Percentiles rank a stretch among this genome's conserved stretches.
Evolutionary conservation across 306 rosid species (phyloP).

Genomic region (Lotus japonicus): DNA sequence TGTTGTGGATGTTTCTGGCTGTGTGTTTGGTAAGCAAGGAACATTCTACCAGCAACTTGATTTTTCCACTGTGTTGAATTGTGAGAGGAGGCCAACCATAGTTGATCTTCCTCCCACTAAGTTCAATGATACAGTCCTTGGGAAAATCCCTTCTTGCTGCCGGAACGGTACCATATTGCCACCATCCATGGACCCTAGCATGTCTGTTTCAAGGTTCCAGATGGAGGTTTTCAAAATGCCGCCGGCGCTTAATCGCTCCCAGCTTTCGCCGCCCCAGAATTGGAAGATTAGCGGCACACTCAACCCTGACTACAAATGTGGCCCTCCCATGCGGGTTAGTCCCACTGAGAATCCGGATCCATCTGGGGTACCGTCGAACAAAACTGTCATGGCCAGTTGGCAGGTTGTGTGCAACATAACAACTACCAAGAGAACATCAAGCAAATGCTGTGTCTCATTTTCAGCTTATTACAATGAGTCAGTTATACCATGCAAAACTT

Average conservation of each 20-base stretch:
- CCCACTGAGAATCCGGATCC: conserved; percentile 62
- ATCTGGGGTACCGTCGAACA: conserved; percentile 52
- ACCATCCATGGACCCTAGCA: conserved; percentile 62
- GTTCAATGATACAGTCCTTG: conserved; percentile 64
- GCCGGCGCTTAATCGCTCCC: conserved; percentile 63
- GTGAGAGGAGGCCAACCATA: conserved; percentile 72
- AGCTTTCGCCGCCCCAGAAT: conserved; percentile 73
- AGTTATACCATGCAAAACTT: conserved; percentile 86
- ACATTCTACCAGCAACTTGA: conserved; percentile 39
- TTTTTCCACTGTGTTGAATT: conserved; percentile 67
- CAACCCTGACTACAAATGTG: conserved; percentile 79
- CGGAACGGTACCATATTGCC: conserved; percentile 95
- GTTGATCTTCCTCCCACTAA: conserved; percentile 78
- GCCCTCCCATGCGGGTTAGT: conserved; percentile 74
- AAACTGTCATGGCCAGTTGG: conserved; percentile 88
- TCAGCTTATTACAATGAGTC: conserved; percentile 88
- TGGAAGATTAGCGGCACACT: conserved; percentile 74
- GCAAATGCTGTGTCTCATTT: conserved; percentile 91
- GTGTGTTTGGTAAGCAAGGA: conserved; percentile 72
- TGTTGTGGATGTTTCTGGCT: conserved; percentile 69
- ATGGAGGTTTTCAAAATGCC: conserved; percentile 92
- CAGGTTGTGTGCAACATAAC: conserved; percentile 96
- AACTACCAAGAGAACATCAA: conserved; percentile 34
- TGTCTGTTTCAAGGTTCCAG: conserved; percentile 73
- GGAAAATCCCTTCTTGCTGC: conserved; percentile 79